These are phyloP conservation scores for Pseudogymnoascus sp. DNA, from an alignment of 2,329 filamentous ascomycete species.

Conservation along the genomic window DNA sequence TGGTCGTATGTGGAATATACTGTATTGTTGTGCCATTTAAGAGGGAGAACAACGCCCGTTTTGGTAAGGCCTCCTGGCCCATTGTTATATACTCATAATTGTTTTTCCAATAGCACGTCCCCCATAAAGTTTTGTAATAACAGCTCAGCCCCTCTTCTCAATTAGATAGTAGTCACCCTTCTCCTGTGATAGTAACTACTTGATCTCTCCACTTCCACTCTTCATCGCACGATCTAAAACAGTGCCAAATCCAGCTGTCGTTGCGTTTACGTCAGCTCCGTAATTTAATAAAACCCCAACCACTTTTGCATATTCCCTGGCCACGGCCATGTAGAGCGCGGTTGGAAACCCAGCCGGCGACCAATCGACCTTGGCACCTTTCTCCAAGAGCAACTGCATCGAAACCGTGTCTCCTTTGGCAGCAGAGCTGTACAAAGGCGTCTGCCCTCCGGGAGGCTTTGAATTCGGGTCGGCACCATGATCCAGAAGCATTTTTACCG, in stretches of 20 bases:
- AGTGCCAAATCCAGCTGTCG: neutral
- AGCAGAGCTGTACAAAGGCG: constrained; percentile 11
- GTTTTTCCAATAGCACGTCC: neutral
- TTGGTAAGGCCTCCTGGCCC: neutral
- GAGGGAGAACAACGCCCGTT: neutral
- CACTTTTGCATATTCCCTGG: constrained; percentile 9
- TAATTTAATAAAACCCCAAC: neutral
- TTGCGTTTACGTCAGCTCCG: neutral
- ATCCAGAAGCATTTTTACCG: constrained; percentile 12
- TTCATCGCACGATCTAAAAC: neutral
- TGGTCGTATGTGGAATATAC: neutral
- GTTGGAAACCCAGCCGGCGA: constrained; percentile 10
- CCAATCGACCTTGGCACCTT: constrained; percentile 10
- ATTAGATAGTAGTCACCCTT: neutral
- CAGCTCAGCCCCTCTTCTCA: neutral
- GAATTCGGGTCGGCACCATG: constrained; percentile 12
- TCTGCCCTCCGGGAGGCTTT: neutral
- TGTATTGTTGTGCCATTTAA: neutral
- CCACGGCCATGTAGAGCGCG: constrained; percentile 12
- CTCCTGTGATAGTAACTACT: neutral
- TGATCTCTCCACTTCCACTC: neutral
- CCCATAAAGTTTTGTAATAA: neutral
- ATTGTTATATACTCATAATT: too few relatives aligned
- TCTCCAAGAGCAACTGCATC: constrained; percentile 10
- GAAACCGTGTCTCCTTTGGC: constrained; percentile 12